Evolutionary conservation across 164 flowering plant genomes (phyloP), one percentile per base, ranked within the genome.

Genomic region (Vitis amurensis): DNA sequence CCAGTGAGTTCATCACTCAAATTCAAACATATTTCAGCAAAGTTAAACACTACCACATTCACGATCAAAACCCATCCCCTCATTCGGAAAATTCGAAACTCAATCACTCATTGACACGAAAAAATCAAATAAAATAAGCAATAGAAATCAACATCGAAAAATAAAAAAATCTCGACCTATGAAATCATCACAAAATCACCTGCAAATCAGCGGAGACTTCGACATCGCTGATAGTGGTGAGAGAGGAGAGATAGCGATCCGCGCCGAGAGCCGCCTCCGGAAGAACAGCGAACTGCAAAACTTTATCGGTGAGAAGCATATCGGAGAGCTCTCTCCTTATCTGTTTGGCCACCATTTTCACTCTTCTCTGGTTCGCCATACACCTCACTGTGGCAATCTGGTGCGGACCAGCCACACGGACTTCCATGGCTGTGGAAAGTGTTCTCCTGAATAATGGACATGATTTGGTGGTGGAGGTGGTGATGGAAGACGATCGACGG

Each of bases 251-350:
- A 62, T 92, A 92, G 4, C 89, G 87, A 66, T 94, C 98, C 17
- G 97, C 97, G 3, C 97, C 98, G 9, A 92, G 86, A 19, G 93
- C 83, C n/a, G 91, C 86, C 68, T 92, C 97, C 1, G 97, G 99
- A 59, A 89, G 77, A 57, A 94, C 79, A 4, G 97, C 97, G 60
- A 69, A 81, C 76, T 90, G 98, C 60, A 95, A 84, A 16, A 86
- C 90, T 69, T 85, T 89, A 66, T 95, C 97, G 1, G 91, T 90
- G 19, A 90, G 74, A 23, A 95, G 82, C 99, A 95, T 95, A 58
- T 90, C 89, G 1, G 98, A 90, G 17, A 95, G 74, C 79, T 90
- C 98, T 53, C 99, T 86, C 78, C 68, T 62, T 71, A 95, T 95
- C 76, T 95, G 98, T 74, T 88, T 91, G 1, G 97, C 92, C 78